Evolutionary conservation across 805 yeast genomes (phyloP), one percentile per base, ranked within the genome.

Genomic region (Priceomyces haplophilus): DNA sequence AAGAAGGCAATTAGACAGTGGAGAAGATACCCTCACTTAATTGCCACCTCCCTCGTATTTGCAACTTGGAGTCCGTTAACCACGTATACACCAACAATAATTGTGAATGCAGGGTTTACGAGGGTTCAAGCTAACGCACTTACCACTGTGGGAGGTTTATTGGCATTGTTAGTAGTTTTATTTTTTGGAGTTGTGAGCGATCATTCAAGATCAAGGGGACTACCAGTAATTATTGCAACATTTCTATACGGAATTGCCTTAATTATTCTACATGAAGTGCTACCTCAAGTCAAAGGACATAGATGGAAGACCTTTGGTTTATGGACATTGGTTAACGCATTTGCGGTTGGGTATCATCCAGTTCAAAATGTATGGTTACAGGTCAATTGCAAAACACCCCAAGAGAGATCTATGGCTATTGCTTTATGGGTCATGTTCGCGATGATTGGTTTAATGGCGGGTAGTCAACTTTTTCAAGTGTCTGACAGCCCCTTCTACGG

Each of bases 351-450:
- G n/a, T 29, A 38, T 13, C 41, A 38, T 21, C 41, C 41, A 2
- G 23, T 38, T 38, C 41, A 38, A 16, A 38, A 38, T 20, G 30
- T 32, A 10, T 38, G 35, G 35, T 18, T 38, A n/a, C 41, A 38
- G 19, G 15, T 38, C 16, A 38, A 37, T 27, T 37, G 40, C 29
- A 25, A 32, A 38, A 27, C 41, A 11, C 41, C 41, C 20, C 41
- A 38, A 38, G 41, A 38, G 19, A 29, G 41, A 30, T 24, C 34
- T 20, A 29, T 38, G 11, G 29, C 41, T 11, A 38, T 38, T 13
- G 41, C 41, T 5, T 13, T 38, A 17, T 38, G 41, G 41, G 41
- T 38, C 18, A 38, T 38, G 41, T 38, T 38, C 13, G 41, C 41
- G 12, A 38, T 38, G 41, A 30, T 38, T 10, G 41, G 41, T 7